These are phyloP conservation scores for Escallonia herrerae DNA, from an alignment of 129 eudicot genomes.

Conservation along the genomic window DNA sequence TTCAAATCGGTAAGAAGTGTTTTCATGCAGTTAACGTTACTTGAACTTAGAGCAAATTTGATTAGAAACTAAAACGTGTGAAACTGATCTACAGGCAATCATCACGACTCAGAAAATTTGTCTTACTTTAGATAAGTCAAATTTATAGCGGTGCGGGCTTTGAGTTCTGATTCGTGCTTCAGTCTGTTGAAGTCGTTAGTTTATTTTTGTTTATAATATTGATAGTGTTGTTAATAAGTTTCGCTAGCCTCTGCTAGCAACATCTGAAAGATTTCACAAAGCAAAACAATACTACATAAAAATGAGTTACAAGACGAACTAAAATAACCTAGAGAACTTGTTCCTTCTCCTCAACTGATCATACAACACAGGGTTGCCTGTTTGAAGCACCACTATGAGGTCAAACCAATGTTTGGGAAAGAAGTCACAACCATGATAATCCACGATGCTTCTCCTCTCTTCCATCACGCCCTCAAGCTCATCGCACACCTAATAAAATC, in stretches of 20 bases:
- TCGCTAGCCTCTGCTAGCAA: constrained; percentile 86
- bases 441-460: constrained; percentile 89
- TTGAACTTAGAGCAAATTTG: too few relatives aligned
- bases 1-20: too few relatives aligned
- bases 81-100: too few relatives aligned
- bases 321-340: background rate
- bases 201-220: constrained; percentile 73
- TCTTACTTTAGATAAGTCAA: too few relatives aligned
- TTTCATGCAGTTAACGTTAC: too few relatives aligned
- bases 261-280: constrained; percentile 84
- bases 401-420: constrained; percentile 97
- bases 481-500: constrained; percentile 68
- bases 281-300: background rate
- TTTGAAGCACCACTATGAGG: constrained; percentile 77
- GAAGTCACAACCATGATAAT: constrained; percentile 93
- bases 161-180: constrained; percentile 62
- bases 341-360: constrained; percentile 80
- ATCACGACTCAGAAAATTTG: too few relatives aligned
- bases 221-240: constrained; percentile 60
- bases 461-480: constrained; percentile 95
- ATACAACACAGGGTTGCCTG: constrained; percentile 64
- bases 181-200: constrained; percentile 36
- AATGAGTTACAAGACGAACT: background rate
- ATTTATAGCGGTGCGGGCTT: too few relatives aligned
- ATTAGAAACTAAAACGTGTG: too few relatives aligned